Percentiles rank a stretch among this genome's conserved stretches.
phyloP scores from a whole-genome alignment of 352 stramenopile species.

The Phytophthora sansomeana region DNA sequence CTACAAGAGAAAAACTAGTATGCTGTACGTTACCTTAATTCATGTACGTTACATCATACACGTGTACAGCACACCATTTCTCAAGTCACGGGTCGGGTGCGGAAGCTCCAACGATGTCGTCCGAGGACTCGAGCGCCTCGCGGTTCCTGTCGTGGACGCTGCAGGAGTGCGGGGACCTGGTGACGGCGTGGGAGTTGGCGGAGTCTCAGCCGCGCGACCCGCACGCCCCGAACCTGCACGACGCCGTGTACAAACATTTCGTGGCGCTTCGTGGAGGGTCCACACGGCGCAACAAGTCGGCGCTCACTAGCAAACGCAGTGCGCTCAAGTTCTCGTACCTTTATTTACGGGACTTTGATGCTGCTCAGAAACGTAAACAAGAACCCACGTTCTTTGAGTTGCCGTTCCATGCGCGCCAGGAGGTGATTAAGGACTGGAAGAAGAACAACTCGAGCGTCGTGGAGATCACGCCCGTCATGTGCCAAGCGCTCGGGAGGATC shows the following conservation, averaged over 20 bases:
- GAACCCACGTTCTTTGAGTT: slow-evolving; percentile 41
- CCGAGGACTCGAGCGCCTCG: slow-evolving; percentile 23
- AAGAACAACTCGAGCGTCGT: slow-evolving; percentile 41
- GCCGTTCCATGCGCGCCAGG: neutral
- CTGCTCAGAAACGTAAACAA: slow-evolving; percentile 21
- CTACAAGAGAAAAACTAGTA: no score
- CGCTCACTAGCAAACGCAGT: slow-evolving; percentile 44
- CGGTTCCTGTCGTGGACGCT: slow-evolving; percentile 34
- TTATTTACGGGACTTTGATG: slow-evolving; percentile 38
- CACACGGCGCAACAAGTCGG: slow-evolving; percentile 42
- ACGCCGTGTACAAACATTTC: slow-evolving; percentile 45
- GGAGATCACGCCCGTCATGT: slow-evolving; percentile 40
- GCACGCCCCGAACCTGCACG: slow-evolving; percentile 21
- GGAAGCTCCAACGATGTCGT: no score
- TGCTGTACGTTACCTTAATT: no score
- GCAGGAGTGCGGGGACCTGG: slow-evolving; percentile 39
- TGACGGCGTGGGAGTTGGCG: slow-evolving; percentile 43
- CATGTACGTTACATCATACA: no score
- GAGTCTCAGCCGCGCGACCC: slow-evolving; percentile 10
- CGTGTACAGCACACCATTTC: no score
- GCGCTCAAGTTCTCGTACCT: slow-evolving; percentile 48
- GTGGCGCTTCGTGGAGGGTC: slow-evolving; percentile 35
- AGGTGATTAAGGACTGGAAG: slow-evolving; percentile 38
- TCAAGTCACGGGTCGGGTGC: no score
- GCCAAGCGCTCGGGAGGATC: slow-evolving; percentile 28